Evolutionary conservation across 139 green algal species (phyloP), one percentile per base, ranked within the genome.

Genomic region (Chlamydomonas urium): DNA sequence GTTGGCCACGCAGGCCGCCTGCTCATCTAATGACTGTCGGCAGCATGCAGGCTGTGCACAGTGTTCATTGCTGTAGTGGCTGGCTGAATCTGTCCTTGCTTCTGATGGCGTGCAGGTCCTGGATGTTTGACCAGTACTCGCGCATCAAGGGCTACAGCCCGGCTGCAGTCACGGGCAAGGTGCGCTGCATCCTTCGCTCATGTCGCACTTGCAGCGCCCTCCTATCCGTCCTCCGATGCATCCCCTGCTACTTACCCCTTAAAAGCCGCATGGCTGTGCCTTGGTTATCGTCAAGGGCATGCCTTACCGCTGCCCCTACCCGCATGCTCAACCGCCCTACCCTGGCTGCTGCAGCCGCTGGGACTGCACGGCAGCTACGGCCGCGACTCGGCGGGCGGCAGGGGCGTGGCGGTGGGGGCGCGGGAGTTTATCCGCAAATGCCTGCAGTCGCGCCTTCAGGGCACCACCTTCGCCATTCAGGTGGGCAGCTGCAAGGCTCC

Each of bases 151-250:
- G 91, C 42, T 96, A 87, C 79, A 85, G 83, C 21, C 91, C 91
- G 1, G 89, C 81, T 2, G 85, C 91, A 3, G 90, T 97, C 29
- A 94, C 90, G 2, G 90, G 90, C 72, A 94, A 91, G 79, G 75
- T 85, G 71, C 17, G 72, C 19, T n/a, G n/a, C n/a, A n/a, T n/a
- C n/a, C n/a, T n/a, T n/a, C n/a, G n/a, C n/a, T n/a, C n/a, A n/a
- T n/a, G n/a, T n/a, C n/a, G n/a, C n/a, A n/a, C n/a, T n/a, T n/a
- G n/a, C n/a, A n/a, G n/a, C n/a, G n/a, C n/a, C n/a, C n/a, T n/a
- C n/a, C n/a, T n/a, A n/a, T n/a, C n/a, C n/a, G n/a, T n/a, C n/a
- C n/a, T n/a, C n/a, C n/a, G n/a, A n/a, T n/a, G n/a, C n/a, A n/a
- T n/a, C n/a, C n/a, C n/a, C n/a, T n/a, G n/a, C n/a, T n/a, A n/a